Evolutionary conservation across 208 protist genomes (phyloP).

Genomic region (Zelonia costaricensis): DNA sequence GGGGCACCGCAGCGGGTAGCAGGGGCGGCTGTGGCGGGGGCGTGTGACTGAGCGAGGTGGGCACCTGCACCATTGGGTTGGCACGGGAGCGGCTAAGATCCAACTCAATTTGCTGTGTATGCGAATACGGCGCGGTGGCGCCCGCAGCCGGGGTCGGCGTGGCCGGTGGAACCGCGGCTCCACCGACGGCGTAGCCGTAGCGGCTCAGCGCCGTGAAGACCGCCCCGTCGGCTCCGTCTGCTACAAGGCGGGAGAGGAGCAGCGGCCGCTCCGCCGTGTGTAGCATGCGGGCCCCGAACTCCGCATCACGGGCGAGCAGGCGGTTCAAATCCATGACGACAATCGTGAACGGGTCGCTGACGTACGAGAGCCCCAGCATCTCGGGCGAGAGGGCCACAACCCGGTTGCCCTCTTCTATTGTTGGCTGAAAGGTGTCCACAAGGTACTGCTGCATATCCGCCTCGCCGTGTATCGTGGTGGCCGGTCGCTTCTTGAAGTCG

Average conservation of each 20-base stretch:
- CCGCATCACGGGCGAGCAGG: constrained; percentile 47
- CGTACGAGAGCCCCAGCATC: constrained; percentile 29
- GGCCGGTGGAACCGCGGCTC: background rate
- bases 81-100: constrained; percentile 10
- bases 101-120: constrained; percentile 8
- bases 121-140: constrained; percentile 5
- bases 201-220: constrained; percentile 23
- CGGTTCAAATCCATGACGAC: constrained; percentile 60
- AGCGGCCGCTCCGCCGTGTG: constrained; percentile 60
- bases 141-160: background rate
- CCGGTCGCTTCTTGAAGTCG: constrained; percentile 34
- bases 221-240: constrained; percentile 9
- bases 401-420: constrained; percentile 20
- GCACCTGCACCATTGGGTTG: constrained; percentile 31
- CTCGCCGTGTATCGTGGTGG: constrained; percentile 9
- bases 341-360: constrained; percentile 11
- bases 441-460: constrained; percentile 29
- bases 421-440: constrained; percentile 20
- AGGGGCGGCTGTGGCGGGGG: background rate
- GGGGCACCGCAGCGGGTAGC: background rate
- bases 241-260: constrained; percentile 34
- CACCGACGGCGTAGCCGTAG: constrained; percentile 13
- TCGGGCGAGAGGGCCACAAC: constrained; percentile 4
- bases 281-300: constrained; percentile 42
- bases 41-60: no score